Conservation (phyloP, 192 early-diverging fungal genomes). For the Podochytrium sp. region DNA sequence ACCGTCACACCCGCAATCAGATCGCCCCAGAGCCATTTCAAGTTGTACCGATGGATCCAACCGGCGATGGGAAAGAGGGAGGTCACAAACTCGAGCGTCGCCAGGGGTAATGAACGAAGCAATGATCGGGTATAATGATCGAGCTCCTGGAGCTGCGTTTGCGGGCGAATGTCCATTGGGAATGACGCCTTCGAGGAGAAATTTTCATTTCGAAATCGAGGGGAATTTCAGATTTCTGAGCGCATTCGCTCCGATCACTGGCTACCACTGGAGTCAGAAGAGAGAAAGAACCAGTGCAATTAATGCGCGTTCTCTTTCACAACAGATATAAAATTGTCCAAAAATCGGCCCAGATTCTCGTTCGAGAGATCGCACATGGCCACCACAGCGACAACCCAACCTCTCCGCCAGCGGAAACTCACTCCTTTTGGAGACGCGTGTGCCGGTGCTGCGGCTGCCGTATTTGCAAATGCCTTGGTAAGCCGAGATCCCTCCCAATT, state of each 20-base stretch:
- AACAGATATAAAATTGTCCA: too few species aligned
- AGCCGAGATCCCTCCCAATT: slow-evolving; percentile 17
- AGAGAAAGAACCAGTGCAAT: too few species aligned
- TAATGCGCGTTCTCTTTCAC: too few species aligned
- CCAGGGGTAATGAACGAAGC: background rate
- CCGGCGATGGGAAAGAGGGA: slow-evolving; percentile 51
- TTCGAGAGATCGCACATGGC: too few species aligned
- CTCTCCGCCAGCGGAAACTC: background rate
- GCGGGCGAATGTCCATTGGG: too few species aligned
- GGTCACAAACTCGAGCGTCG: background rate
- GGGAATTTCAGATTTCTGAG: too few species aligned
- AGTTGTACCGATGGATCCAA: slow-evolving; percentile 63
- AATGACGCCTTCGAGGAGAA: too few species aligned
- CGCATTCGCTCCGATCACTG: too few species aligned
- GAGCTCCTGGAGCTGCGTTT: slow-evolving; percentile 3
- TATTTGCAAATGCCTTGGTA: slow-evolving; percentile 28
- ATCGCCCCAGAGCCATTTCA: slow-evolving; percentile 71
- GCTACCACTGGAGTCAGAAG: too few species aligned
- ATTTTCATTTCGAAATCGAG: too few species aligned
- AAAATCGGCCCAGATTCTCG: too few species aligned
- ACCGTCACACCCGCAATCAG: slow-evolving; percentile 68
- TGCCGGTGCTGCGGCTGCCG: slow-evolving; percentile 15
- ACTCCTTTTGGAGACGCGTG: background rate
- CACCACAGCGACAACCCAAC: too few species aligned
- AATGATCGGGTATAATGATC: background rate